Conservation (phyloP, 73 alveolate species). For the Uronychia binucleata region DNA sequence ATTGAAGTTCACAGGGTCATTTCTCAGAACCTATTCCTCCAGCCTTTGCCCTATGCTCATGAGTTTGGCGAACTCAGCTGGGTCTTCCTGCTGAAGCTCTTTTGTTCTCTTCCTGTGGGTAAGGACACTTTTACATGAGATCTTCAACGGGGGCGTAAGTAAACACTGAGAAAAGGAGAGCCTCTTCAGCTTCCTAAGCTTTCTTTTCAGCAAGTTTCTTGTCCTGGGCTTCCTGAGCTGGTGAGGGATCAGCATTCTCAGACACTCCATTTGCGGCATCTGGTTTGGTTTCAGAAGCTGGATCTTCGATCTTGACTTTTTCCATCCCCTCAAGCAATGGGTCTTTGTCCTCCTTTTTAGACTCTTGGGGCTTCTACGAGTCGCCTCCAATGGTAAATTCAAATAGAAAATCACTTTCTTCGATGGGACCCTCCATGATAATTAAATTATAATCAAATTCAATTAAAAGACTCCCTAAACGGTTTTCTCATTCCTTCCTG, state of each 20-base stretch:
- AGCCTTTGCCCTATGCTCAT: constrained; percentile 1
- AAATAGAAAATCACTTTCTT: not conserved
- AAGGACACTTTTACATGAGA: not conserved
- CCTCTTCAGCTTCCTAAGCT: no score
- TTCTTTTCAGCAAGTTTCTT: not conserved
- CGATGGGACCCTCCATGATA: not conserved
- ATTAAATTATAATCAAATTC: no score
- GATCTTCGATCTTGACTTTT: not conserved
- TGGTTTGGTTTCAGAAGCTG: not conserved
- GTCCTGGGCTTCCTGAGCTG: not conserved
- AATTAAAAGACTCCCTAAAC: no score
- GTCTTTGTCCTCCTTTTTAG: not conserved
- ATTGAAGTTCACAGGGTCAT: not conserved
- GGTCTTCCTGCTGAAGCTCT: not conserved
- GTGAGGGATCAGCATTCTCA: not conserved
- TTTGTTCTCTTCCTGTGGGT: not conserved
- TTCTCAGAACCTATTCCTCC: not conserved
- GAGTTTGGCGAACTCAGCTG: not conserved
- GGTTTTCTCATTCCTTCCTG: no score
- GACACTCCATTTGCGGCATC: not conserved
- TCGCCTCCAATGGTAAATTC: not conserved
- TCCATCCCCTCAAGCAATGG: not conserved
- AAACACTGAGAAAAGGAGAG: not conserved
- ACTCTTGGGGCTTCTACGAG: not conserved
- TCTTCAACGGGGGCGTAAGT: not conserved